Evolutionary conservation across 2,329 filamentous ascomycete species (phyloP).

Genomic region (Cladosporium velox): DNA sequence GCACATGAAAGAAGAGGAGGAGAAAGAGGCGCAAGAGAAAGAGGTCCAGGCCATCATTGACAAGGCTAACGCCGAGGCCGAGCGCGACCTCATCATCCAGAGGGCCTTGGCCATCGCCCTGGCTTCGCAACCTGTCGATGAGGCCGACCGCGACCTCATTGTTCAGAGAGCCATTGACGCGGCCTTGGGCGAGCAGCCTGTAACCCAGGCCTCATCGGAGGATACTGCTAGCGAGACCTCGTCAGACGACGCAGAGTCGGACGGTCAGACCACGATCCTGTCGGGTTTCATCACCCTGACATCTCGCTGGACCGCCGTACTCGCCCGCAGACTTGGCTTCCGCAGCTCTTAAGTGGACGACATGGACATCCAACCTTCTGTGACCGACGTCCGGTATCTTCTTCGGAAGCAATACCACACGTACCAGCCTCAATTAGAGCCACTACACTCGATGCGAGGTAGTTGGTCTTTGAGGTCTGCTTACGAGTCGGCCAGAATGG

Average conservation of each 20-base stretch:
- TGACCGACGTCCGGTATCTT: slow-evolving; percentile 5
- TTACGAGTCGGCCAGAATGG: slow-evolving; percentile 14
- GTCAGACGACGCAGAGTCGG: neutral
- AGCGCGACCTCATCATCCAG: neutral
- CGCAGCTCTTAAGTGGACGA: slow-evolving; percentile 4
- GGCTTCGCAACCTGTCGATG: neutral
- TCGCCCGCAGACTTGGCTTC: neutral
- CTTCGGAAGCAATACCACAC: slow-evolving; percentile 16
- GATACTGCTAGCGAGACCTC: neutral
- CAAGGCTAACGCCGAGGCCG: neutral
- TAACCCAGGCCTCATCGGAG: neutral
- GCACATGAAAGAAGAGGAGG: neutral
- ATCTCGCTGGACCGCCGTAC: neutral
- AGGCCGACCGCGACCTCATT: neutral
- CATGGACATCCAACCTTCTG: slow-evolving; percentile 12
- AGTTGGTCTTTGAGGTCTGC: slow-evolving; percentile 13
- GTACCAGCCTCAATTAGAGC: slow-evolving; percentile 12
- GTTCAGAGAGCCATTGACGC: neutral
- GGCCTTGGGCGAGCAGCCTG: neutral
- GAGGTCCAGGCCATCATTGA: neutral
- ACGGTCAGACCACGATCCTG: neutral
- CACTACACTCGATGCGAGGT: slow-evolving; percentile 17
- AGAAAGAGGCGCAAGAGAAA: neutral
- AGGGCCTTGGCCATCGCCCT: neutral
- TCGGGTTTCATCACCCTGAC: neutral